Conservation (phyloP, 768 basidiomycete genomes). For the Termitomyces sp. region DNA sequence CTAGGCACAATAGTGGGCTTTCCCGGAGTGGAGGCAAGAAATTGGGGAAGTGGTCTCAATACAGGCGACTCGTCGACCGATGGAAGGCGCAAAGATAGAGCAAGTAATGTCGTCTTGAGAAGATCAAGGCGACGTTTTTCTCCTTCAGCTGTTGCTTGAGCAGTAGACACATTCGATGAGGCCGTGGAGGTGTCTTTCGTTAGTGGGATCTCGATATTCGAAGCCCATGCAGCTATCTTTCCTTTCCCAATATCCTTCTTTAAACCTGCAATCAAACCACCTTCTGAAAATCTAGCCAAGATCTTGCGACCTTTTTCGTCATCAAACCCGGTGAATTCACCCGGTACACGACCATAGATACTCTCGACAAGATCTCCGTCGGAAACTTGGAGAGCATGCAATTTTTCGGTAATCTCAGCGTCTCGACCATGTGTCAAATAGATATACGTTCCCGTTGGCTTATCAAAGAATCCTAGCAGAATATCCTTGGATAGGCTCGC, state of each 20-base stretch:
- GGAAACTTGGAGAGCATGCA: conserved; percentile 18
- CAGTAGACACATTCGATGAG: conserved; percentile 20
- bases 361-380: conserved; percentile 28
- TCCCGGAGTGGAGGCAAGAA: conserved; percentile 47
- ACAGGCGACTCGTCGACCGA: conserved; percentile 30
- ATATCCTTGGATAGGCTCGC: conserved; percentile 24
- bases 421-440: conserved; percentile 21
- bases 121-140: conserved; percentile 27
- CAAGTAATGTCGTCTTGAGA: conserved; percentile 31
- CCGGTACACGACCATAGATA: conserved; percentile 25
- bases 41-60: conserved; percentile 55
- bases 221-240: conserved; percentile 52
- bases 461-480: conserved; percentile 37
- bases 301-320: conserved; percentile 23
- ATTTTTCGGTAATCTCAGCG: conserved; percentile 11
- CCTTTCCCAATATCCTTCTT: conserved; percentile 41
- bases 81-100: conserved; percentile 42
- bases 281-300: conserved; percentile 30
- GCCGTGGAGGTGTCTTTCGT: conserved; percentile 30
- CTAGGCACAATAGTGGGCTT: conserved; percentile 39
- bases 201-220: conserved; percentile 58
- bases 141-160: conserved; percentile 13
- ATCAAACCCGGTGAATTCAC: conserved; percentile 31
- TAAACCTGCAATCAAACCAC: conserved; percentile 31
- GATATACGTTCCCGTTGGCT: conserved; percentile 30